Base-by-base conservation (phyloP, 192 early-diverging fungal species). In the Coemansia sp. region DNA sequence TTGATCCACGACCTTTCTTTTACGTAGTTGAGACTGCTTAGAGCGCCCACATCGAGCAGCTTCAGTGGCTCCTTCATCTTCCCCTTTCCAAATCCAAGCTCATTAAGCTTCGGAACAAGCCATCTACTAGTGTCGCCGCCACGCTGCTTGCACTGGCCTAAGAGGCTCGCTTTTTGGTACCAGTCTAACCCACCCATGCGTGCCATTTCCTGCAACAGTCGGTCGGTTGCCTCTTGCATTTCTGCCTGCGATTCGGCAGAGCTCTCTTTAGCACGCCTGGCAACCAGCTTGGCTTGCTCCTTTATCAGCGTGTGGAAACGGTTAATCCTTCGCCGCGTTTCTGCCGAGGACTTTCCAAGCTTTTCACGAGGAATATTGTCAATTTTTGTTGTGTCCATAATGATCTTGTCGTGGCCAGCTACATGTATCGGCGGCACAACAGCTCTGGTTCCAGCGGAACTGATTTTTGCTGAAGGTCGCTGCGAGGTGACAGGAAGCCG, bases 11-110 rank as follows among this genome's bases (percentile, higher is more conserved):
- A 58, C 9, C 73, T 29, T 60, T 91, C 85, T 38, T 84, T 83
- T 9, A 75, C 73, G 49, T 96, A 96, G 58, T 93, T 93, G 20
- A 83, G 74, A 8, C 91, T 87, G 32, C 86, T 87, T 1, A 95
- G 70, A 0, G 95, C 93, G 0, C 95, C 95, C 17, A 96, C 88
- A 67, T 96, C 95, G 48, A 96, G 76, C 36, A 96, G 69, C 8
- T 76, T 75, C 54, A 94, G 46, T 17, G 32, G 55, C 32, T 17
- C 33, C 19, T 38, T 58, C 46, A 22, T 23, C 4, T 29, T 25
- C 9, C 61, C 20, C 36, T 64, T 65, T 32, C 62, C 55, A 19
- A 70, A 43, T 1, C 55, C 60, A 52, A 74, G 56, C n/a, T 70
- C 71, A 13, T 73, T 69, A 13, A 95, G 61, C 38, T 85, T 70